These are phyloP conservation scores for Cavenderia fasciculata DNA, from an alignment of 78 protist genomes.

Conservation along the genomic window DNA sequence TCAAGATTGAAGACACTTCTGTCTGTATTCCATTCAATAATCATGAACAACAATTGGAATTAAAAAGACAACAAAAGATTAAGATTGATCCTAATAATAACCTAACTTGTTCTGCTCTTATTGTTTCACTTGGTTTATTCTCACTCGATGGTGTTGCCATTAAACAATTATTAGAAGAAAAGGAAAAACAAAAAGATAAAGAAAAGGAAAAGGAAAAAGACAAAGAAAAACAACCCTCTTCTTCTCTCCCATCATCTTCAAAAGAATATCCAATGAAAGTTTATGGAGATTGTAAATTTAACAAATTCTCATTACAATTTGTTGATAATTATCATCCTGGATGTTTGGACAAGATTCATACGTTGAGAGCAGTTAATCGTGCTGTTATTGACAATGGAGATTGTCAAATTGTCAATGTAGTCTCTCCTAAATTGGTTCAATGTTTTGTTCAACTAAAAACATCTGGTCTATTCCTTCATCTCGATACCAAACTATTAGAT, in stretches of 20 bases:
- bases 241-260: neutral
- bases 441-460: conserved; percentile 41
- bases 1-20: conserved; percentile 34
- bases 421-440: conserved; percentile 27
- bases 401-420: conserved; percentile 45
- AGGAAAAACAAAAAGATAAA: neutral
- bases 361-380: conserved; percentile 23
- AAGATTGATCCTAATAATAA: neutral
- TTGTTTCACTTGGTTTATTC: conserved; percentile 21
- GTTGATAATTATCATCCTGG: conserved; percentile 70
- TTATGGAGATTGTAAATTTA: conserved; percentile 63
- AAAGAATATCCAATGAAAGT: conserved; percentile 14
- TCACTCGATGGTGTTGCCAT: conserved; percentile 56
- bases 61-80: neutral
- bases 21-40: conserved; percentile 30
- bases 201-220: too few relatives aligned
- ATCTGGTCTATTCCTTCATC: conserved; percentile 63
- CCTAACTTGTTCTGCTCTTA: conserved; percentile 38
- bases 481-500: conserved; percentile 48
- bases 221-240: conserved; percentile 12
- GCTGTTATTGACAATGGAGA: conserved; percentile 61
- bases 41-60: neutral
- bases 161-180: neutral
- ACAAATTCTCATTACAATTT: conserved; percentile 62
- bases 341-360: conserved; percentile 11